A percentile compares a stretch with the other conserved stretches of the same genome.
phyloP scores from a whole-genome alignment of 2,329 filamentous ascomycete genomes.

The Cercospora zeae-maydis region DNA sequence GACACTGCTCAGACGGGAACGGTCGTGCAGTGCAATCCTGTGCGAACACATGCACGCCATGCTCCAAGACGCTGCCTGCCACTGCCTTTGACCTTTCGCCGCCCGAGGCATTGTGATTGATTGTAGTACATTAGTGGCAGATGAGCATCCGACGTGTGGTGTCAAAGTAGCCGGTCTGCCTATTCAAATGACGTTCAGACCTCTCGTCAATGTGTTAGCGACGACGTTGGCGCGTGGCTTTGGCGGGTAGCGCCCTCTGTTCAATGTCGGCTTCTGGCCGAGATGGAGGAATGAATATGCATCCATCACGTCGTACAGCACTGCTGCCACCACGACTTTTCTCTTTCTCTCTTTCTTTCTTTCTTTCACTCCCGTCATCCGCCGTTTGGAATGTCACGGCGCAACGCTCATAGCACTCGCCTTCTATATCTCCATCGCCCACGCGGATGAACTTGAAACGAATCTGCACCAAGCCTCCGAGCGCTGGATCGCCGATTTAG shows the following conservation, averaged over 20 bases:
- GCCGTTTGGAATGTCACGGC: neutral
- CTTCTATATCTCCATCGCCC: constrained; percentile 2
- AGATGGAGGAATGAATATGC: neutral
- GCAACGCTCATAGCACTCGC: neutral
- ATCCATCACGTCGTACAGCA: neutral
- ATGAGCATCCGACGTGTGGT: neutral
- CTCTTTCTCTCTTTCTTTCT: no score
- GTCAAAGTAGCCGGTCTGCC: neutral
- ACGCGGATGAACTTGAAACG: constrained; percentile 2
- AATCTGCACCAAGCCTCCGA: constrained; percentile 3
- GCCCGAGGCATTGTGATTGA: no score
- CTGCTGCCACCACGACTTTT: neutral
- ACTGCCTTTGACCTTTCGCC: no score
- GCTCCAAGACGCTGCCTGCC: neutral
- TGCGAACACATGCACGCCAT: neutral
- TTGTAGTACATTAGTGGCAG: neutral
- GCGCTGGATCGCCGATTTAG: neutral
- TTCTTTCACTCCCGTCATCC: neutral
- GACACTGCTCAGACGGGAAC: neutral
- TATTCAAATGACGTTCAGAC: neutral
- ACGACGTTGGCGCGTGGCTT: neutral
- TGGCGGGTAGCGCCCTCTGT: neutral
- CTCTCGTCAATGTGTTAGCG: neutral
- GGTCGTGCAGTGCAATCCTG: neutral
- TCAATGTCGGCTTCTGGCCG: neutral